Percentiles rank a stretch among this genome's conserved stretches.
Evolutionary conservation across 257 asterid species (phyloP).

Genomic region (Cruciata laevipes): DNA sequence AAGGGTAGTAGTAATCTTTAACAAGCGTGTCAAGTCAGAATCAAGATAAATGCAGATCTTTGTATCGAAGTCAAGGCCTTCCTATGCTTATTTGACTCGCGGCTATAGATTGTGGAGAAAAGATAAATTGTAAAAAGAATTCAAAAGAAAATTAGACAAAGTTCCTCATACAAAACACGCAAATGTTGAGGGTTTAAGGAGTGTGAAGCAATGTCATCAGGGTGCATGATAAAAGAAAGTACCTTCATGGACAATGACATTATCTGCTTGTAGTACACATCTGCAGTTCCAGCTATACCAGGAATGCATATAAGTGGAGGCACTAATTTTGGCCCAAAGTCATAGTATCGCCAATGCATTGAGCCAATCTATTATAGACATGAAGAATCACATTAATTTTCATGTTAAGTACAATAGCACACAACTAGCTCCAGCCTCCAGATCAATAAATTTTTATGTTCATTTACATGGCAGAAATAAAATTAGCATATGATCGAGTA

Average conservation of each 20-base stretch:
- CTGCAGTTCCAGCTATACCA: constrained; percentile 92
- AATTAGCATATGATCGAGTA: neutral
- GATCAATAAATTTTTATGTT: neutral
- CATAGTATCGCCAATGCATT: constrained; percentile 97
- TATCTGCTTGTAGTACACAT: constrained; percentile 92
- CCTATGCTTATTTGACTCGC: neutral
- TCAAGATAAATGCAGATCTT: constrained; percentile 1
- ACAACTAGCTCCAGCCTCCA: neutral
- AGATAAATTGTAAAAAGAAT: neutral
- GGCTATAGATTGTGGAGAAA: neutral
- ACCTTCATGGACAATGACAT: constrained; percentile 97
- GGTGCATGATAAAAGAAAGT: constrained; percentile 13
- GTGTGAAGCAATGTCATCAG: neutral
- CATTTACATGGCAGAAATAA: neutral
- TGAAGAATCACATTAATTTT: neutral
- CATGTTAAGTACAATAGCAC: neutral
- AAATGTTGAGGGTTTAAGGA: neutral
- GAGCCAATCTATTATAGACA: constrained; percentile 59
- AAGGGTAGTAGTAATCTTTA: neutral
- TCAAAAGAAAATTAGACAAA: neutral
- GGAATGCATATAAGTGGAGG: constrained; percentile 97
- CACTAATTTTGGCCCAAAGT: constrained; percentile 90
- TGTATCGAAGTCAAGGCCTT: neutral
- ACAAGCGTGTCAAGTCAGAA: neutral
- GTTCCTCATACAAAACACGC: neutral